phyloP scores from a whole-genome alignment of 2,329 filamentous ascomycete genomes.

The Xylariaceae sp. region DNA sequence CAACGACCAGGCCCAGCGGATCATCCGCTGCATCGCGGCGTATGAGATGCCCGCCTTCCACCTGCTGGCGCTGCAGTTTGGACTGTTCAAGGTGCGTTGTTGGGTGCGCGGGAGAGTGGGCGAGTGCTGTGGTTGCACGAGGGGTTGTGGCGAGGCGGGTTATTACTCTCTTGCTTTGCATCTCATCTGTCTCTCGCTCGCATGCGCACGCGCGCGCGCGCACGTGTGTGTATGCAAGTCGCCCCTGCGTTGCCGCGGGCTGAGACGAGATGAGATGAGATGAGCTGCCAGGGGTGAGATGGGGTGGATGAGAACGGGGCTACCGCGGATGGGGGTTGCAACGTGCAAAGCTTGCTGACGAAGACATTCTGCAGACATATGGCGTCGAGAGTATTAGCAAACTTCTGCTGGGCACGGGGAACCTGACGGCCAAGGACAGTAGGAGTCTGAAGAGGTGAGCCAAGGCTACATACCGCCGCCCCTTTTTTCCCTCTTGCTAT shows the following conservation, averaged over 20 bases:
- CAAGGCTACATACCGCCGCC: neutral
- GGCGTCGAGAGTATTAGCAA: slow-evolving; percentile 24
- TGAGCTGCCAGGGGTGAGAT: too few relatives aligned
- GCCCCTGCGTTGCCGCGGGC: too few relatives aligned
- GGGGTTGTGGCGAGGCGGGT: neutral
- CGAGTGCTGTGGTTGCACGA: neutral
- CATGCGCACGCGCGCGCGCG: too few relatives aligned
- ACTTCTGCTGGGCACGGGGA: slow-evolving; percentile 22
- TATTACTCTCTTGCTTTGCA: too few relatives aligned
- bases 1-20: slow-evolving; percentile 21
- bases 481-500: neutral
- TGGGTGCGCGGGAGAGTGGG: neutral
- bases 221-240: too few relatives aligned
- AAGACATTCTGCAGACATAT: slow-evolving; percentile 24
- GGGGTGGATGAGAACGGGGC: too few relatives aligned
- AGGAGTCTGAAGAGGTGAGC: slow-evolving; percentile 24
- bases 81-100: slow-evolving; percentile 23
- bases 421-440: slow-evolving; percentile 21
- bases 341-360: too few relatives aligned
- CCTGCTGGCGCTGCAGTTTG: slow-evolving; percentile 21
- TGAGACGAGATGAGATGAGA: too few relatives aligned
- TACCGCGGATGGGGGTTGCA: too few relatives aligned
- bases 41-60: slow-evolving; percentile 23
- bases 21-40: slow-evolving; percentile 16
- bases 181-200: too few relatives aligned